Percentiles rank a stretch among this genome's conserved stretches.
Evolutionary conservation across 2,329 filamentous ascomycete species (phyloP).

Genomic region (Proliferodiscus dingleyae): DNA sequence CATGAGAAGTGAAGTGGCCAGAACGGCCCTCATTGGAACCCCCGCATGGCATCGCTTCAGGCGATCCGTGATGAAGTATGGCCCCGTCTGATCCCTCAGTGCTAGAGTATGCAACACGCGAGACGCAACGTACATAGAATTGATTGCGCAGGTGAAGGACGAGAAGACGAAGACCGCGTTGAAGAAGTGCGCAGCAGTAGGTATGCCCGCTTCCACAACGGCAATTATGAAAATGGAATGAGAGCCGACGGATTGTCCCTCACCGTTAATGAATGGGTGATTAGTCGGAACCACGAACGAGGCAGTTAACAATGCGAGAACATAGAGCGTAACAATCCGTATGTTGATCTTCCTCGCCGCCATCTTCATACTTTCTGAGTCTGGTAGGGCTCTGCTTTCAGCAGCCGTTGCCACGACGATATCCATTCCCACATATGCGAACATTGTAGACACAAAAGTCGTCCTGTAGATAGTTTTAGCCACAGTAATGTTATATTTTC

Average conservation of each 20-base stretch:
- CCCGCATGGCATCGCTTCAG: slow-evolving; percentile 34
- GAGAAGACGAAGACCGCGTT: slow-evolving; percentile 37
- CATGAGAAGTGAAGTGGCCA: slow-evolving; percentile 37
- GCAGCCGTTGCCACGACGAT: slow-evolving; percentile 37
- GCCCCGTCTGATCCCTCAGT: slow-evolving; percentile 35
- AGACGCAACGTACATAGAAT: slow-evolving; percentile 36
- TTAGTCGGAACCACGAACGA: slow-evolving; percentile 35
- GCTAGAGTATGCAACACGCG: slow-evolving; percentile 36
- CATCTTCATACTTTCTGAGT: slow-evolving; percentile 39
- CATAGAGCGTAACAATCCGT: slow-evolving; percentile 32
- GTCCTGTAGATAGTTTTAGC: slow-evolving; percentile 27
- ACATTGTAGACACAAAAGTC: slow-evolving; percentile 35
- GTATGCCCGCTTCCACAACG: slow-evolving; percentile 35
- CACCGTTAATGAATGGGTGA: slow-evolving; percentile 38
- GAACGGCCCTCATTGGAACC: slow-evolving; percentile 36
- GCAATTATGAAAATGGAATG: slow-evolving; percentile 37
- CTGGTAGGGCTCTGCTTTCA: slow-evolving; percentile 32
- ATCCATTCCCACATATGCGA: slow-evolving; percentile 37
- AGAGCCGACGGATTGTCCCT: slow-evolving; percentile 32
- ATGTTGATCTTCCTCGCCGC: slow-evolving; percentile 36
- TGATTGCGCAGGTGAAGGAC: slow-evolving; percentile 36
- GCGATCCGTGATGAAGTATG: slow-evolving; percentile 37
- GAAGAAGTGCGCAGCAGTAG: slow-evolving; percentile 34
- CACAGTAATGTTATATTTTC: not conserved
- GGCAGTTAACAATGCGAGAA: slow-evolving; percentile 23